Conservation (phyloP, 495 filamentous ascomycete genomes). For the Penicillium turbatum region DNA sequence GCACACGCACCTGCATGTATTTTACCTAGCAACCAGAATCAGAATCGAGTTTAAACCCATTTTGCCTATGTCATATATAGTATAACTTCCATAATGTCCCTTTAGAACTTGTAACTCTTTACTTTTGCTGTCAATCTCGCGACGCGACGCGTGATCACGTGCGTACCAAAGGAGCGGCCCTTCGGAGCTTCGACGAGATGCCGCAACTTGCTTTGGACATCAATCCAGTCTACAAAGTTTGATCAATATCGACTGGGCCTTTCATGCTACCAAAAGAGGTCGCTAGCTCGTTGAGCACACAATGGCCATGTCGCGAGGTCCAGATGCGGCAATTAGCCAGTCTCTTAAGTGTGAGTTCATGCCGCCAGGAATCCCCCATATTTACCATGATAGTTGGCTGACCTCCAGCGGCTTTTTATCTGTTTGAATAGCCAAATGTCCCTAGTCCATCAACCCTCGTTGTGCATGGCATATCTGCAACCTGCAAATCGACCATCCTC, state of each 20-base stretch:
- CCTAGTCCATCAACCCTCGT: conserved; percentile 59
- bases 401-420: neutral
- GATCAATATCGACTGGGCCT: conserved; percentile 1
- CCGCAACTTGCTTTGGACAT: neutral
- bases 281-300: conserved; percentile 42
- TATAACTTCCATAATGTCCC: neutral
- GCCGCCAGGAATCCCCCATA: neutral
- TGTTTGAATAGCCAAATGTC: conserved; percentile 30
- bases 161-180: neutral
- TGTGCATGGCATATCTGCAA: conserved; percentile 83
- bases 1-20: conserved; percentile 17
- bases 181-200: conserved; percentile 6
- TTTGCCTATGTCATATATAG: too few relatives aligned
- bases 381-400: conserved; percentile 7
- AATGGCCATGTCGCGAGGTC: conserved; percentile 59
- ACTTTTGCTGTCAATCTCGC: neutral
- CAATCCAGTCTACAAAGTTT: neutral
- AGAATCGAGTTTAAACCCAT: conserved; percentile 4
- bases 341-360: conserved; percentile 52
- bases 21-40: conserved; percentile 16
- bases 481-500: conserved; percentile 77
- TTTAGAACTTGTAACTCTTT: neutral
- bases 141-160: conserved; percentile 11
- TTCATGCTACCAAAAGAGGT: conserved; percentile 36
- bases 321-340: conserved; percentile 61